phyloP scores from a whole-genome alignment of 371 early-diverging fungal species.

The Mucor racemosus region DNA sequence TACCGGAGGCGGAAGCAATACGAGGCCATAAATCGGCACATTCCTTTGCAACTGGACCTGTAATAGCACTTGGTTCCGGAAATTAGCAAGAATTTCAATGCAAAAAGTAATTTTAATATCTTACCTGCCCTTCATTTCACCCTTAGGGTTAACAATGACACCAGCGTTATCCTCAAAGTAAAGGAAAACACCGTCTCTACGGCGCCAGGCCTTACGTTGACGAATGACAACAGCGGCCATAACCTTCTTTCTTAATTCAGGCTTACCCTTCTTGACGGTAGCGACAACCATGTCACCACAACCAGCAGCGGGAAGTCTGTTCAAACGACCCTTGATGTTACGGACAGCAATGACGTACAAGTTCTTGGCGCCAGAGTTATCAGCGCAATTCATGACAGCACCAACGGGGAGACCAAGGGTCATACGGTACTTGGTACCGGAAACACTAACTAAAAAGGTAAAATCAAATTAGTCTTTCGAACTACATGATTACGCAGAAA shows the following conservation, averaged over 20 bases:
- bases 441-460: conserved; percentile 58
- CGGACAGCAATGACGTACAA: conserved; percentile 99
- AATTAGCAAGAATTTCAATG: too few species aligned
- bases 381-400: conserved; percentile 99
- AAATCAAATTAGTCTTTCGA: conserved; percentile 7
- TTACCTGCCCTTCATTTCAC: conserved; percentile 97
- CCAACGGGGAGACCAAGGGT: conserved; percentile 99
- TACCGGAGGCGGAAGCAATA: conserved; percentile 98
- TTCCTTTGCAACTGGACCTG: conserved; percentile 99
- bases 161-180: conserved; percentile 90
- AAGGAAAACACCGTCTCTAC: conserved; percentile 99
- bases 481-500: neutral
- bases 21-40: conserved; percentile 99
- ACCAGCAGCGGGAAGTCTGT: conserved; percentile 99
- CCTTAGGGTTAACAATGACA: conserved; percentile 89
- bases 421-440: conserved; percentile 98
- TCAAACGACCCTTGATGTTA: conserved; percentile 96
- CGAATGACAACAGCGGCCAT: conserved; percentile 99
- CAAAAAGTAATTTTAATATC: neutral
- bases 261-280: conserved; percentile 99
- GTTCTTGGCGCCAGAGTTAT: conserved; percentile 99
- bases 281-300: conserved; percentile 99
- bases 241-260: conserved; percentile 99
- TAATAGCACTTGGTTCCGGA: conserved; percentile 74
- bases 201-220: conserved; percentile 99